phyloP scores from a whole-genome alignment of 2,329 filamentous ascomycete genomes.

The Cytospora paraplurivora region DNA sequence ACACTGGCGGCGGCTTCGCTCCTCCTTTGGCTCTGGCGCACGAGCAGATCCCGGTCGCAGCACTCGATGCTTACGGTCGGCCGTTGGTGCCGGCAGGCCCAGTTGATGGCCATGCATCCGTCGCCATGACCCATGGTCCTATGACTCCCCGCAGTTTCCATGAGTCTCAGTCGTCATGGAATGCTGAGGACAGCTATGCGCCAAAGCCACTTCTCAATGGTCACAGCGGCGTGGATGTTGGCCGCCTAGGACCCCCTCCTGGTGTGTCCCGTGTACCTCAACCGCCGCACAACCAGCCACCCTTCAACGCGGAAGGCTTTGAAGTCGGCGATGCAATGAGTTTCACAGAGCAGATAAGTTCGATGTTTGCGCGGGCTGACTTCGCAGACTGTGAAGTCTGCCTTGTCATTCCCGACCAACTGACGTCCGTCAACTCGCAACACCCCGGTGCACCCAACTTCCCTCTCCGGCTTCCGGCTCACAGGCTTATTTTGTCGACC shows the following conservation, averaged over 20 bases:
- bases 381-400: conserved; percentile 48
- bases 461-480: conserved; percentile 52
- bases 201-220: conserved; percentile 22
- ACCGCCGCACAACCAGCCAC: conserved; percentile 26
- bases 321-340: conserved; percentile 23
- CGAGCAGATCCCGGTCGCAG: conserved; percentile 32
- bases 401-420: conserved; percentile 42
- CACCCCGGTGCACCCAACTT: conserved; percentile 30
- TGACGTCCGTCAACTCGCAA: conserved; percentile 27
- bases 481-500: conserved; percentile 58
- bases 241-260: conserved; percentile 22
- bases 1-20: conserved; percentile 49
- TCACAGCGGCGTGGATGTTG: conserved; percentile 20
- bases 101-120: conserved; percentile 37
- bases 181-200: conserved; percentile 38
- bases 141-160: conserved; percentile 64
- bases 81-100: conserved; percentile 40
- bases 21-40: conserved; percentile 42
- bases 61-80: conserved; percentile 43
- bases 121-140: conserved; percentile 49
- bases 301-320: conserved; percentile 20
- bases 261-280: conserved; percentile 38
- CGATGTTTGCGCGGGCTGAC: conserved; percentile 41
- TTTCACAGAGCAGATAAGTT: conserved; percentile 24
- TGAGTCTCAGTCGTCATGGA: conserved; percentile 59